phyloP scores from a whole-genome alignment of 805 yeast species.

The Hanseniaspora vineae region DNA sequence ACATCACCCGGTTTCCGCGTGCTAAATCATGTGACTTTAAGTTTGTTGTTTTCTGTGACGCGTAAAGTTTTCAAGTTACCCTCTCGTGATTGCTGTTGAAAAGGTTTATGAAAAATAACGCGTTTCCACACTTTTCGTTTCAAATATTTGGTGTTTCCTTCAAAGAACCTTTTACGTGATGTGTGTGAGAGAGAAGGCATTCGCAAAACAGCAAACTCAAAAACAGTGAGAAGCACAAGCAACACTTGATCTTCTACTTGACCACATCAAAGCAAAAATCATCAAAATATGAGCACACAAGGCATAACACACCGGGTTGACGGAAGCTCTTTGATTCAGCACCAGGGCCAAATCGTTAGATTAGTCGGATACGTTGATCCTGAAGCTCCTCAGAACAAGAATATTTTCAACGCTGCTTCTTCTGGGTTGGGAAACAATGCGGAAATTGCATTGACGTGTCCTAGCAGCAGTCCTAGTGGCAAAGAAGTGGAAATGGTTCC shows the following conservation, averaged over 20 bases:
- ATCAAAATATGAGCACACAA: background rate
- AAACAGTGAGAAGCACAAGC: slow-evolving; percentile 18
- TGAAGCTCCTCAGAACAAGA: slow-evolving; percentile 18
- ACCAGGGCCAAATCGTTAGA: slow-evolving; percentile 18
- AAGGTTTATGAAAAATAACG: no score
- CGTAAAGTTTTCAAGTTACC: no score
- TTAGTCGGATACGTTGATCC: slow-evolving; percentile 21
- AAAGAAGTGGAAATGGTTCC: slow-evolving; percentile 18
- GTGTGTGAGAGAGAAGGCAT: no score
- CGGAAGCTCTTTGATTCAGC: slow-evolving; percentile 17
- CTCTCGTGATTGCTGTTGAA: no score
- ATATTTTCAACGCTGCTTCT: slow-evolving; percentile 7
- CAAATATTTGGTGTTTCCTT: background rate
- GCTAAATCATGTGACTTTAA: no score
- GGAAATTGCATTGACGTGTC: background rate
- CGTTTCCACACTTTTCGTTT: background rate
- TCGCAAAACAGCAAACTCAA: background rate
- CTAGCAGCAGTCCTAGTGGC: slow-evolving; percentile 13
- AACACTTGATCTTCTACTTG: no score
- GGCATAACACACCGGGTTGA: slow-evolving; percentile 13
- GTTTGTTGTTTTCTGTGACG: no score
- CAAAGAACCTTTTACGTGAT: background rate
- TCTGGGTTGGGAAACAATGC: background rate
- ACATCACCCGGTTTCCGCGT: no score
- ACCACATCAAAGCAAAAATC: slow-evolving; percentile 5